phyloP scores from a whole-genome alignment of 306 rosid genomes.

The Ammopiptanthus mongolicus region DNA sequence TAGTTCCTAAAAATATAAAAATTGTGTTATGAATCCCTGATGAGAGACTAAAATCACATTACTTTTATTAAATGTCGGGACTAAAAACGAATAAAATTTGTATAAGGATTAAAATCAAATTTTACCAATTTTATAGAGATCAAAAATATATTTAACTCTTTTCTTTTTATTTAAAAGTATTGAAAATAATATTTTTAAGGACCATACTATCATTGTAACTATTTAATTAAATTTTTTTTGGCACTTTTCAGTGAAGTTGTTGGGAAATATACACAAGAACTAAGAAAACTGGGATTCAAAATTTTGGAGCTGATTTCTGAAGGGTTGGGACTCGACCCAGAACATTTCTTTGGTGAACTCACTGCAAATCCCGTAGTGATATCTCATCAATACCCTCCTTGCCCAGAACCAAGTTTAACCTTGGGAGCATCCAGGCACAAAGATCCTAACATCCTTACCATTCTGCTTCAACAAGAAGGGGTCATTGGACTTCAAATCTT shows the following conservation, averaged over 20 bases:
- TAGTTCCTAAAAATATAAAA: no score
- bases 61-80: no score
- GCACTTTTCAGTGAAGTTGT: slow-evolving; percentile 45
- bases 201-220: background rate
- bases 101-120: no score
- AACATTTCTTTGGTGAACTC: slow-evolving; percentile 35
- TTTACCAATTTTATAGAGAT: no score
- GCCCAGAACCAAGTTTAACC: slow-evolving; percentile 68
- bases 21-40: no score
- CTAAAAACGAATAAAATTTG: no score
- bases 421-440: slow-evolving; percentile 54
- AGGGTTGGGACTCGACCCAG: slow-evolving; percentile 47
- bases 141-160: no score
- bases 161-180: background rate
- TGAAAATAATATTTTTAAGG: background rate
- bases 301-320: slow-evolving; percentile 52
- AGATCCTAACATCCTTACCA: slow-evolving; percentile 58
- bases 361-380: slow-evolving; percentile 34
- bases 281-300: slow-evolving; percentile 28
- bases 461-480: slow-evolving; percentile 45
- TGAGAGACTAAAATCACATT: no score
- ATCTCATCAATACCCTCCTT: slow-evolving; percentile 64
- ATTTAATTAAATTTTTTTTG: background rate
- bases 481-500: slow-evolving; percentile 52
- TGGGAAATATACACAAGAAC: slow-evolving; percentile 30